phyloP scores from a whole-genome alignment of 768 basidiomycete genomes.

The Roridomyces roridus region DNA sequence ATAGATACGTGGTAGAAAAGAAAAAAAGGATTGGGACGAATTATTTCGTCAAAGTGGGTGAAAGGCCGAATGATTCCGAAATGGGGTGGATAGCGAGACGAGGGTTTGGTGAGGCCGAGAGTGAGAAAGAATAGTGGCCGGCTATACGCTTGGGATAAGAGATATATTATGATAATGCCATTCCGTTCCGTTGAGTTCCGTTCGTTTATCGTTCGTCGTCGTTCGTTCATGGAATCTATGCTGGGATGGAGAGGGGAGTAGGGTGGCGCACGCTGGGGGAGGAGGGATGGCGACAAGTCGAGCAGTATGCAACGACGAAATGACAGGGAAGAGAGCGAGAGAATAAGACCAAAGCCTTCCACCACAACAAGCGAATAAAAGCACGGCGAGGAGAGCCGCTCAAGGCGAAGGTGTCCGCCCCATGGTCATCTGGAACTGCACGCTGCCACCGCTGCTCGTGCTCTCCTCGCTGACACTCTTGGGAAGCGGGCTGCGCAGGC shows the following conservation, averaged over 20 bases:
- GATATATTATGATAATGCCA: slow-evolving; percentile 16
- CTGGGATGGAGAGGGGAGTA: no score
- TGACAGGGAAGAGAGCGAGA: neutral
- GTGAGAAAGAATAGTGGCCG: slow-evolving; percentile 12
- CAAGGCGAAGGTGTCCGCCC: slow-evolving; percentile 13
- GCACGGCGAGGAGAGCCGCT: neutral
- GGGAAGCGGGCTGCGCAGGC: slow-evolving; percentile 17
- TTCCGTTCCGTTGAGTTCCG: neutral
- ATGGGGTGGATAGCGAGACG: slow-evolving; percentile 16
- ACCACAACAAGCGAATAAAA: neutral
- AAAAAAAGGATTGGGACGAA: neutral
- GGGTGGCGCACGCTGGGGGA: neutral
- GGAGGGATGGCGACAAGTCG: neutral
- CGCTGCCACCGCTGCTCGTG: slow-evolving; percentile 24
- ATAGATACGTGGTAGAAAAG: slow-evolving; percentile 11
- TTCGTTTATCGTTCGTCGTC: no score
- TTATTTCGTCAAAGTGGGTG: neutral
- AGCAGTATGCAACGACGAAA: neutral
- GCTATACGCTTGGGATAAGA: slow-evolving; percentile 13
- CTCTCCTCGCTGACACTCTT: slow-evolving; percentile 16
- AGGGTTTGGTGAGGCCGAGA: neutral
- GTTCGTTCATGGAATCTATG: no score
- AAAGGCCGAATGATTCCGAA: neutral
- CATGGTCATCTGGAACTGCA: slow-evolving; percentile 27
- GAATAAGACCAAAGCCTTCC: neutral